Evolutionary conservation across 257 asterid species (phyloP).

Genomic region (Penstemon davidsonii): DNA sequence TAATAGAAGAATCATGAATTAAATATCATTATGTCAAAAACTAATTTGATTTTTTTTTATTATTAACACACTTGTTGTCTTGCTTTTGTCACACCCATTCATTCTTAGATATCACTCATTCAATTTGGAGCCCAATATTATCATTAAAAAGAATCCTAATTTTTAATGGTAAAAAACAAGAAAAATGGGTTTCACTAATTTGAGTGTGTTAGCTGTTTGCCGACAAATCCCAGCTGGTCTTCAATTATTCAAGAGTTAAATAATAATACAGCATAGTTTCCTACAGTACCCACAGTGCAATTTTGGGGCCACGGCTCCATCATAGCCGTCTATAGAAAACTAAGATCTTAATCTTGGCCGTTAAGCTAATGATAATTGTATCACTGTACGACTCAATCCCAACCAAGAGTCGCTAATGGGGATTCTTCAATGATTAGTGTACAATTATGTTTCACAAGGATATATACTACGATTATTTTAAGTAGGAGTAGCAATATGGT

Average conservation of each 20-base stretch:
- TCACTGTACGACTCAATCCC: conserved; percentile 13
- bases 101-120: background rate
- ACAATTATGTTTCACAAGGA: background rate
- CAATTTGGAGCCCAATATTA: background rate
- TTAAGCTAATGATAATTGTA: conserved; percentile 16
- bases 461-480: background rate
- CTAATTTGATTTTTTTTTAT: background rate
- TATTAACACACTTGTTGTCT: no score
- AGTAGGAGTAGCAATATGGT: background rate
- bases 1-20: no score
- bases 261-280: background rate
- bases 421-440: conserved; percentile 28
- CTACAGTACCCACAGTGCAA: background rate
- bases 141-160: background rate
- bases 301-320: conserved; percentile 24
- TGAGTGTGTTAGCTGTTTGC: conserved; percentile 24
- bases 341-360: conserved; percentile 23
- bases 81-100: background rate
- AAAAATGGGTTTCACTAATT: background rate
- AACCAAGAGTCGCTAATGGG: background rate
- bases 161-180: background rate
- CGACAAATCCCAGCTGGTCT: conserved; percentile 42
- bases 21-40: background rate
- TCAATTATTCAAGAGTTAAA: conserved; percentile 1
- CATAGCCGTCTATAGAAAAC: conserved; percentile 18